phyloP scores from a whole-genome alignment of 202 grass and related monocot genomes.

The Hordeum pubiflorum region DNA sequence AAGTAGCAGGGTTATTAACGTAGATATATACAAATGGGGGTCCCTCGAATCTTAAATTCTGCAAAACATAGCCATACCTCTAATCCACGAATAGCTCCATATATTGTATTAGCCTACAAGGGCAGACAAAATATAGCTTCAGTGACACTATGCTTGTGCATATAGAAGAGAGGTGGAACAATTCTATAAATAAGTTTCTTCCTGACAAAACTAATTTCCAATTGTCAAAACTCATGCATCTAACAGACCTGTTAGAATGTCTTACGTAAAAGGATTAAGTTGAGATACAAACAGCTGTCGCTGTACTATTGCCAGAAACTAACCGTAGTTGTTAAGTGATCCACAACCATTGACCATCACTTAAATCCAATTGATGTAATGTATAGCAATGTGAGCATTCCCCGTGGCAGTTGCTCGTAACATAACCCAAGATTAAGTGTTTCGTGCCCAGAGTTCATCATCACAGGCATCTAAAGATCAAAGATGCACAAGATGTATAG shows the following conservation, averaged over 20 bases:
- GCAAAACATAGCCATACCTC: constrained; percentile 47
- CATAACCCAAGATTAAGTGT: background rate
- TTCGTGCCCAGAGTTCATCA: background rate
- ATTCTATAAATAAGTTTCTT: background rate
- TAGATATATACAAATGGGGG: background rate
- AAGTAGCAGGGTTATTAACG: background rate
- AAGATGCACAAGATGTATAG: background rate
- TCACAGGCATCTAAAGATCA: background rate
- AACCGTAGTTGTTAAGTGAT: background rate
- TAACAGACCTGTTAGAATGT: background rate
- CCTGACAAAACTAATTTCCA: background rate
- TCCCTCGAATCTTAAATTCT: background rate
- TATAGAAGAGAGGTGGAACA: background rate
- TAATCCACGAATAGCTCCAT: constrained; percentile 79
- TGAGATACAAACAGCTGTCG: background rate
- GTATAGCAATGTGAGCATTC: background rate
- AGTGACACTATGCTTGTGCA: background rate
- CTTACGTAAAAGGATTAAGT: background rate
- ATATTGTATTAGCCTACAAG: constrained; percentile 82
- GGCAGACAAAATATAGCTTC: background rate
- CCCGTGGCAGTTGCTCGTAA: background rate
- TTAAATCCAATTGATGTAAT: background rate
- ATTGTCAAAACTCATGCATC: background rate
- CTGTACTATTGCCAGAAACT: background rate
- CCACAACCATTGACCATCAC: background rate